Percentiles rank a stretch among this genome's conserved stretches.
These are phyloP conservation scores for Bacidia rubella DNA, from an alignment of 495 filamentous ascomycete genomes.

Conservation along the genomic window DNA sequence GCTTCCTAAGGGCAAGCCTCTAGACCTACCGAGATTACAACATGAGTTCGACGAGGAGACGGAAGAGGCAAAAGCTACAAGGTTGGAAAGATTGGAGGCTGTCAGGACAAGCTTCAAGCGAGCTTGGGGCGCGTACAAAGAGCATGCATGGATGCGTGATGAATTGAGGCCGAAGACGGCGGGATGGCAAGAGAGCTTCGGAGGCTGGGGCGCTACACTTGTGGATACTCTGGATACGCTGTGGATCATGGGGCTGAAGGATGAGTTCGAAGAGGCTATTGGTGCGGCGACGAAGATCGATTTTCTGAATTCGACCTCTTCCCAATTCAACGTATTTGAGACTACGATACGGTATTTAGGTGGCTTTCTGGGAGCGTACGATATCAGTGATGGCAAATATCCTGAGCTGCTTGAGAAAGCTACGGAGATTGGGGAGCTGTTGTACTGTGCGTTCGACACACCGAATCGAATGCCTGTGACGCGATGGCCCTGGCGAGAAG, in stretches of 20 bases:
- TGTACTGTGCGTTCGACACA: slow-evolving; percentile 89
- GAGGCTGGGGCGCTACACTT: slow-evolving; percentile 47
- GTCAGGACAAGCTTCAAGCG: slow-evolving; percentile 57
- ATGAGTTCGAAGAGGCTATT: slow-evolving; percentile 47
- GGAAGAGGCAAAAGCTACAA: slow-evolving; percentile 18
- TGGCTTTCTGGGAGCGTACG: slow-evolving; percentile 70
- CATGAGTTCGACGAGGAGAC: slow-evolving; percentile 37
- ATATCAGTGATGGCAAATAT: slow-evolving; percentile 55
- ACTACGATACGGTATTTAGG: slow-evolving; percentile 81
- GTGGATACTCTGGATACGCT: slow-evolving; percentile 51
- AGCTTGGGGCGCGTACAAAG: slow-evolving; percentile 63
- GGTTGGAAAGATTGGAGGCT: slow-evolving; percentile 36
- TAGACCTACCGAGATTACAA: slow-evolving; percentile 37
- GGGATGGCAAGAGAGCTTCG: slow-evolving; percentile 37
- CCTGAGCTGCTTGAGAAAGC: slow-evolving; percentile 70
- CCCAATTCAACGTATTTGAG: slow-evolving; percentile 68
- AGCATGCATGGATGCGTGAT: slow-evolving; percentile 66
- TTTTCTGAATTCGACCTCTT: slow-evolving; percentile 34
- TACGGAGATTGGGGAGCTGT: slow-evolving; percentile 68
- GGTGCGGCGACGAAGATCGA: slow-evolving; percentile 40
- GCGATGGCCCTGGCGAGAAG: slow-evolving; percentile 36
- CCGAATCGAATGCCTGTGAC: slow-evolving; percentile 82
- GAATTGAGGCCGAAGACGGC: slow-evolving; percentile 58
- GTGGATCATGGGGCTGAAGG: slow-evolving; percentile 46
- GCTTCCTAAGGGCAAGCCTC: slow-evolving; percentile 31